These are phyloP conservation scores for Beauveria varroae DNA, from an alignment of 2,329 filamentous ascomycete genomes.

Conservation along the genomic window DNA sequence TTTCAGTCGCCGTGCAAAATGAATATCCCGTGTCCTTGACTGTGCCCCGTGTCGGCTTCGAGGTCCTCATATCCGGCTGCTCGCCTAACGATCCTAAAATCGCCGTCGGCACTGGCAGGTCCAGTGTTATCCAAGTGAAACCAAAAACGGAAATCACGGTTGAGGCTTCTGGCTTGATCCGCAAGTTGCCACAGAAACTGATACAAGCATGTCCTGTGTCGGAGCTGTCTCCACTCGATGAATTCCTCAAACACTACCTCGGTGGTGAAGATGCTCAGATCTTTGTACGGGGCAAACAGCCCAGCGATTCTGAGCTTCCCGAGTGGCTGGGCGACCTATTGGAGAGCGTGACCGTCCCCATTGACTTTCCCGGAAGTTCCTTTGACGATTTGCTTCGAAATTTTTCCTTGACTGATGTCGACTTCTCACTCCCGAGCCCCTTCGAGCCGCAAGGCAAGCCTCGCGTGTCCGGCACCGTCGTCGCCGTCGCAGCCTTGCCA, in stretches of 20 bases:
- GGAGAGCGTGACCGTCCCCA: conserved; percentile 71
- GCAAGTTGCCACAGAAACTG: conserved; percentile 65
- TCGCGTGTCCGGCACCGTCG: conserved; percentile 73
- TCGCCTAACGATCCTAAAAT: conserved; percentile 64
- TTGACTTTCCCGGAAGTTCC: conserved; percentile 74
- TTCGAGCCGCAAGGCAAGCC: conserved; percentile 67
- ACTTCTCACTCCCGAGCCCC: conserved; percentile 78
- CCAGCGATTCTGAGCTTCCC: conserved; percentile 61
- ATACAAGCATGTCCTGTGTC: conserved; percentile 68
- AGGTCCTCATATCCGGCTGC: conserved; percentile 80
- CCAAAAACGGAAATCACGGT: conserved; percentile 62
- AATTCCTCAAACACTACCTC: conserved; percentile 73
- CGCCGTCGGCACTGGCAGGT: conserved; percentile 67
- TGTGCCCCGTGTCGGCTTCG: conserved; percentile 74
- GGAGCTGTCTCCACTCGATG: conserved; percentile 74
- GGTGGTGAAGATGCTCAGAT: conserved; percentile 71
- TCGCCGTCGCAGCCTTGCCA: conserved; percentile 71
- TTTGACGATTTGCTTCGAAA: conserved; percentile 81
- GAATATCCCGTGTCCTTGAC: conserved; percentile 69
- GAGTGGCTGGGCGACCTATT: conserved; percentile 77
- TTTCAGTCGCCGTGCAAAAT: conserved; percentile 65
- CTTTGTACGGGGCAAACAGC: conserved; percentile 72
- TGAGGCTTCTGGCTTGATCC: conserved; percentile 64
- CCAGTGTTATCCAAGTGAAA: conserved; percentile 56
- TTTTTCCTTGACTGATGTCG: conserved; percentile 77